Conservation (phyloP, 2,329 filamentous ascomycete species). For the Diaporthe aspalathi region DNA sequence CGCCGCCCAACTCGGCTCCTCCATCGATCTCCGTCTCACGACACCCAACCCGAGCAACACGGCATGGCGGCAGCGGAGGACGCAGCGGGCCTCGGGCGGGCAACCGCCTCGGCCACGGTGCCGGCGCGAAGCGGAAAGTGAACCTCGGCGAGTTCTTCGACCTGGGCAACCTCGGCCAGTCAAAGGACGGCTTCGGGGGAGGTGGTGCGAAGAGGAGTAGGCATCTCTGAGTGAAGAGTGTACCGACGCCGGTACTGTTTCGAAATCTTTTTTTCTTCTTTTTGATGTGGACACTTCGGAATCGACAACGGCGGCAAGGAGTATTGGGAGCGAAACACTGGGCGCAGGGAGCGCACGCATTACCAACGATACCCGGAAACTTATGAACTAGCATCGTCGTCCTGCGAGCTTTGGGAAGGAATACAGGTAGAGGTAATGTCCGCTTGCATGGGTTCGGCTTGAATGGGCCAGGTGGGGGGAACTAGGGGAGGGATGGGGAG, state of each 20-base stretch:
- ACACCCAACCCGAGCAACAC: constrained; percentile 34
- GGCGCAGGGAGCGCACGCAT: constrained; percentile 26
- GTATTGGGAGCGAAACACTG: constrained; percentile 26
- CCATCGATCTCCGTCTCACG: constrained; percentile 34
- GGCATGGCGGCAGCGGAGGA: constrained; percentile 41
- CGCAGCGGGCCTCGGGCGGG: constrained; percentile 45
- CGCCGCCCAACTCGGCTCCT: constrained; percentile 42
- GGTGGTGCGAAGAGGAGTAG: constrained; percentile 62
- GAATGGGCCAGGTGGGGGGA: constrained; percentile 4
- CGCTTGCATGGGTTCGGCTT: constrained; percentile 20
- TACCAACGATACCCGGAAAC: constrained; percentile 35
- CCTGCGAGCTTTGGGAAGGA: constrained; percentile 34
- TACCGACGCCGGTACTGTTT: not conserved
- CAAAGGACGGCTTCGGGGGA: constrained; percentile 68
- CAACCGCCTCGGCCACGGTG: constrained; percentile 67
- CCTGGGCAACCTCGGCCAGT: constrained; percentile 70
- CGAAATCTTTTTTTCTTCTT: constrained; percentile 8
- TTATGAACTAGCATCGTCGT: constrained; percentile 34
- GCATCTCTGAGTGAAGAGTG: constrained; percentile 52
- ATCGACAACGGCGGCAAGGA: constrained; percentile 15
- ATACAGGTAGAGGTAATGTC: constrained; percentile 35
- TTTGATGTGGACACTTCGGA: constrained; percentile 12
- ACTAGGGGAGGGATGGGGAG: not conserved
- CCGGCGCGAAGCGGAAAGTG: constrained; percentile 78
- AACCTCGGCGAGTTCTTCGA: constrained; percentile 83